Percentiles rank a stretch among this genome's conserved stretches.
Conservation (phyloP, 1,284 basidiomycete species). For the Fistulina hepatica region DNA sequence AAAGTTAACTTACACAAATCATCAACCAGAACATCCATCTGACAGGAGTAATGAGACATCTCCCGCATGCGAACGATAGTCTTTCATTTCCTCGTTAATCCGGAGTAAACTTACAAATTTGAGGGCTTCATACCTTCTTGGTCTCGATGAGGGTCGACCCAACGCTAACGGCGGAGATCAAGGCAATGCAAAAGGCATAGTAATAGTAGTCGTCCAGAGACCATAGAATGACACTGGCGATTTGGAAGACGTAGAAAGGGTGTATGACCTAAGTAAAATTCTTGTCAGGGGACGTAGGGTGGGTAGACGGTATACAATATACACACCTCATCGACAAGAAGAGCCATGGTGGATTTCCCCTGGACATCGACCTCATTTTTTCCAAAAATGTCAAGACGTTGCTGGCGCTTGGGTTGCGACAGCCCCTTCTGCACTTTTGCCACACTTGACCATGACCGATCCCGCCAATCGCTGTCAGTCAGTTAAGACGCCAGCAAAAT, state of each 20-base stretch:
- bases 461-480: slow-evolving; percentile 78
- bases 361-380: slow-evolving; percentile 87
- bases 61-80: slow-evolving; percentile 93
- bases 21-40: slow-evolving; percentile 64
- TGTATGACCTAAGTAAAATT: slow-evolving; percentile 60
- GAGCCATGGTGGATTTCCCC: slow-evolving; percentile 70
- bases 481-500: slow-evolving; percentile 5
- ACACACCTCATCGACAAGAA: slow-evolving; percentile 83
- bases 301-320: too few species aligned
- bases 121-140: slow-evolving; percentile 49
- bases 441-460: slow-evolving; percentile 65
- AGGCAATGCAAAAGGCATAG: slow-evolving; percentile 94
- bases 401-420: slow-evolving; percentile 39
- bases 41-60: slow-evolving; percentile 89
- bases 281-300: slow-evolving; percentile 14
- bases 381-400: slow-evolving; percentile 74
- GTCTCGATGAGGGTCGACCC: slow-evolving; percentile 87
- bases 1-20: slow-evolving; percentile 48
- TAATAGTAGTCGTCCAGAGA: slow-evolving; percentile 93
- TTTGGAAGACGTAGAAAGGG: slow-evolving; percentile 97
- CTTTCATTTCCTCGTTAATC: slow-evolving; percentile 31
- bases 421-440: slow-evolving; percentile 58
- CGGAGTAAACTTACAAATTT: slow-evolving; percentile 2
- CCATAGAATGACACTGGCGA: slow-evolving; percentile 93
- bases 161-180: slow-evolving; percentile 86